Evolutionary conservation across 1,139 yeast species (phyloP).

Genomic region (Suhomyces atakaporum): DNA sequence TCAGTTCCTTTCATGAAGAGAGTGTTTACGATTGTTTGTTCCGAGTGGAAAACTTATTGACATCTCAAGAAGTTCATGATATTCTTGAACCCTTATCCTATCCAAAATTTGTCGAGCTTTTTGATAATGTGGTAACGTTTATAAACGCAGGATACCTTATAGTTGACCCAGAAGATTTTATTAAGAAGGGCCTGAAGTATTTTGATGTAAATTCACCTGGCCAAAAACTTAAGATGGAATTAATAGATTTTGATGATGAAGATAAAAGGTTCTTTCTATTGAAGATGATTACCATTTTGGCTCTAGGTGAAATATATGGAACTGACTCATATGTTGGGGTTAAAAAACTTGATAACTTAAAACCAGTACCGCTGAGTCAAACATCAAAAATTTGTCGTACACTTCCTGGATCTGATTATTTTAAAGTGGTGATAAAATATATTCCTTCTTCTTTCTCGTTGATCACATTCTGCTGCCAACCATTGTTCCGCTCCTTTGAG

Average conservation of each 20-base stretch:
- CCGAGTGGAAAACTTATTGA: background rate
- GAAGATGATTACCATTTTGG: conserved; percentile 24
- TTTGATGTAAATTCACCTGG: conserved; percentile 14
- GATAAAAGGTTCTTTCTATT: conserved; percentile 19
- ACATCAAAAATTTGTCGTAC: background rate
- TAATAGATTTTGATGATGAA: conserved; percentile 11
- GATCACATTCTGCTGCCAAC: conserved; percentile 16
- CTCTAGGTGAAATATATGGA: conserved; percentile 28
- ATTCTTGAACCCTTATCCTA: conserved; percentile 5
- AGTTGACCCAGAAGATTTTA: conserved; percentile 24
- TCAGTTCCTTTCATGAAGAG: conserved; percentile 29
- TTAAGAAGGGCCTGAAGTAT: conserved; percentile 15
- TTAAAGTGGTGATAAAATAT: conserved; percentile 22
- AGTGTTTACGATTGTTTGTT: conserved; percentile 23
- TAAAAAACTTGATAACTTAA: conserved; percentile 1
- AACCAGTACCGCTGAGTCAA: background rate
- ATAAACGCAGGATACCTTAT: conserved; percentile 31
- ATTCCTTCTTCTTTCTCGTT: conserved; percentile 25
- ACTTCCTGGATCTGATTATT: conserved; percentile 28
- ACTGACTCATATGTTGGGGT: conserved; percentile 11
- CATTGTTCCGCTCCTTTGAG: conserved; percentile 20
- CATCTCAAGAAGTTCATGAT: background rate
- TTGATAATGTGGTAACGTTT: conserved; percentile 22
- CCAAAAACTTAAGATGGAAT: conserved; percentile 8
- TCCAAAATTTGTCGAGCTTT: conserved; percentile 5